phyloP scores from a whole-genome alignment of 805 yeast species.

The Zygosaccharomyces lentus region DNA sequence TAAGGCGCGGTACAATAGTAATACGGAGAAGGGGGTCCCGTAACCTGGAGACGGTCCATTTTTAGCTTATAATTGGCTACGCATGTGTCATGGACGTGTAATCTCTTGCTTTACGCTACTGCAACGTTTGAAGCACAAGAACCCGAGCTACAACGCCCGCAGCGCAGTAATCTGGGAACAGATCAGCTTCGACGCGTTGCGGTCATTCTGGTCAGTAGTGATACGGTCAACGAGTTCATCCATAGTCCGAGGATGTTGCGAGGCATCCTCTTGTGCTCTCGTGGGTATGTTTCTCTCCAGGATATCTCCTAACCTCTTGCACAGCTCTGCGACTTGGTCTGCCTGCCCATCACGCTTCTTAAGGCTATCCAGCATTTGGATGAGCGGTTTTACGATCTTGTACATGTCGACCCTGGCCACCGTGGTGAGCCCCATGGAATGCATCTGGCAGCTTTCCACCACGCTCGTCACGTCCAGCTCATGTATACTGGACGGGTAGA shows the following conservation, averaged over 20 bases:
- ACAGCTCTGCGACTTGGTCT: constrained; percentile 1
- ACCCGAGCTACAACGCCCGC: background rate
- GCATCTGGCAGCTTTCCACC: constrained; percentile 11
- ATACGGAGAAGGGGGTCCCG: background rate
- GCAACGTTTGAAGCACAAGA: background rate
- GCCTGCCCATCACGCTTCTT: constrained; percentile 10
- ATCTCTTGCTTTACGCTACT: background rate
- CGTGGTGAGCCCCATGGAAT: constrained; percentile 16
- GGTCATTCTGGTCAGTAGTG: constrained; percentile 5
- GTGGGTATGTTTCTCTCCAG: constrained; percentile 2
- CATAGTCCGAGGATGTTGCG: constrained; percentile 1
- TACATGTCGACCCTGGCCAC: constrained; percentile 11
- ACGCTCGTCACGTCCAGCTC: constrained; percentile 7
- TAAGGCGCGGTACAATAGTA: background rate
- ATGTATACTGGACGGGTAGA: background rate
- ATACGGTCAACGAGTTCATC: constrained; percentile 8
- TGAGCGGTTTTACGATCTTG: constrained; percentile 9
- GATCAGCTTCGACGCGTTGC: constrained; percentile 5
- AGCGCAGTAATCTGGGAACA: constrained; percentile 4
- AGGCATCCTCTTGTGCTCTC: background rate
- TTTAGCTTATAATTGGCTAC: background rate
- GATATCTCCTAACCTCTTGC: constrained; percentile 2
- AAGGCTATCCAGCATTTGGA: constrained; percentile 8
- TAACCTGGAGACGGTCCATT: background rate
- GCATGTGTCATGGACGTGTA: background rate